These are phyloP conservation scores for Trametes punicea DNA, from an alignment of 768 basidiomycete genomes.

Conservation along the genomic window DNA sequence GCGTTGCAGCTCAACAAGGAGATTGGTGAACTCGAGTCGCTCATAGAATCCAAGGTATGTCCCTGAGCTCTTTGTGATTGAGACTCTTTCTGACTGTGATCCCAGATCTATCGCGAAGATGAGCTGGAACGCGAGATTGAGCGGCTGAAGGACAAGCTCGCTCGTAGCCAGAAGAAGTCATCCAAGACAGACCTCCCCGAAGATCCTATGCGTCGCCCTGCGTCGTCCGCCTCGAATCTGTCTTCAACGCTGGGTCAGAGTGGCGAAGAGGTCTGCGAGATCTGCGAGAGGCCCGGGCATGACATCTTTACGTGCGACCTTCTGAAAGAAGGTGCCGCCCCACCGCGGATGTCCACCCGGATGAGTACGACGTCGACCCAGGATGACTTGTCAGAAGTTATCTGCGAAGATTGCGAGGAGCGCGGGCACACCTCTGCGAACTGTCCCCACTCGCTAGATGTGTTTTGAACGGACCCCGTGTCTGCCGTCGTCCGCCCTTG, in stretches of 20 bases:
- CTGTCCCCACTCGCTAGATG: constrained; percentile 84
- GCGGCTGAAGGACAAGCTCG: constrained; percentile 66
- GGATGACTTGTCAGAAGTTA: constrained; percentile 38
- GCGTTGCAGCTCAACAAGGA: constrained; percentile 92
- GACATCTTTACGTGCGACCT: constrained; percentile 84
- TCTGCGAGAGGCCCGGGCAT: constrained; percentile 82
- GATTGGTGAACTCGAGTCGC: constrained; percentile 85
- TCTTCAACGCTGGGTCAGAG: constrained; percentile 20
- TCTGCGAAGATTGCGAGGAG: constrained; percentile 84
- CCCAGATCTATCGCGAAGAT: constrained; percentile 86
- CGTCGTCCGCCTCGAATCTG: constrained; percentile 16
- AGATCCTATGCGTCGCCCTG: constrained; percentile 11
- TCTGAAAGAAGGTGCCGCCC: constrained; percentile 52
- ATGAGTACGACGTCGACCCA: constrained; percentile 7
- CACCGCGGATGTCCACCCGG: constrained; percentile 24
- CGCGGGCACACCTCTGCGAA: constrained; percentile 71
- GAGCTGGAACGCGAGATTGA: constrained; percentile 86
- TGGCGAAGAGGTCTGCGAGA: constrained; percentile 63
- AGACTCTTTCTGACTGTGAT: background rate
- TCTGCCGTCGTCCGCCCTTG: background rate
- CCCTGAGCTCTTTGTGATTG: too few species aligned
- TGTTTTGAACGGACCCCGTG: constrained; percentile 63
- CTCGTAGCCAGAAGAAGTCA: constrained; percentile 55
- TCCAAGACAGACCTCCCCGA: constrained; percentile 44
- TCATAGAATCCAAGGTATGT: constrained; percentile 89